Evolutionary conservation across 2,329 filamentous ascomycete species (phyloP).

Genomic region (Talaromyces verruculosus): DNA sequence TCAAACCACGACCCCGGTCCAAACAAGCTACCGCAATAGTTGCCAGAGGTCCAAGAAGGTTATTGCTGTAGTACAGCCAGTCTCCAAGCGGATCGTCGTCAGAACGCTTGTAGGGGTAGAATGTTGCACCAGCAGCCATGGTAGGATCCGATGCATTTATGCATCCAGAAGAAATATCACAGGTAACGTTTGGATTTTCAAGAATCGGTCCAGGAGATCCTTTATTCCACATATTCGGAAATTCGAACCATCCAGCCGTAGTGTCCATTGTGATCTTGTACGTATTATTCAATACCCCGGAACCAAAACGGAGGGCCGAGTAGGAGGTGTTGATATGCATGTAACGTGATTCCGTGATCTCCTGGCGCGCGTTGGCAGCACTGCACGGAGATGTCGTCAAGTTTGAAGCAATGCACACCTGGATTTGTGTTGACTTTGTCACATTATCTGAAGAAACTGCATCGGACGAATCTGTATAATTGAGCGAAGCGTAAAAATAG

Average conservation of each 20-base stretch:
- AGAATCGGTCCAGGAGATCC: neutral
- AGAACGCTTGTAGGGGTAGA: neutral
- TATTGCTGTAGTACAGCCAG: neutral
- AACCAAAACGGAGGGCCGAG: neutral
- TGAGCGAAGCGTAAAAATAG: neutral
- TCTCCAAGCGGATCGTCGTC: neutral
- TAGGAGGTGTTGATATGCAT: neutral
- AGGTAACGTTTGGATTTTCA: neutral
- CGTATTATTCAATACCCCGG: neutral
- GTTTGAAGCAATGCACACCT: neutral
- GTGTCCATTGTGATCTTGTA: neutral
- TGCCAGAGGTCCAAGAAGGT: neutral
- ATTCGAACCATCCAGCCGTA: neutral
- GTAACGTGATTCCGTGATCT: neutral
- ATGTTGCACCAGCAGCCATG: neutral
- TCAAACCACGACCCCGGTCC: neutral
- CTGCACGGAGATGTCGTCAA: neutral
- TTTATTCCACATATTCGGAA: neutral
- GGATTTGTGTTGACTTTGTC: neutral
- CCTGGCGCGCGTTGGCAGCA: neutral
- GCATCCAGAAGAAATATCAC: neutral
- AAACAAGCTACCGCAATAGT: neutral
- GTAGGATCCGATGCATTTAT: neutral
- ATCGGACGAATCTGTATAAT: neutral
- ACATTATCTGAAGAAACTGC: too few relatives aligned